These are phyloP conservation scores for Colletotrichum somersetense DNA, from an alignment of 2,329 filamentous ascomycete genomes.

Conservation along the genomic window DNA sequence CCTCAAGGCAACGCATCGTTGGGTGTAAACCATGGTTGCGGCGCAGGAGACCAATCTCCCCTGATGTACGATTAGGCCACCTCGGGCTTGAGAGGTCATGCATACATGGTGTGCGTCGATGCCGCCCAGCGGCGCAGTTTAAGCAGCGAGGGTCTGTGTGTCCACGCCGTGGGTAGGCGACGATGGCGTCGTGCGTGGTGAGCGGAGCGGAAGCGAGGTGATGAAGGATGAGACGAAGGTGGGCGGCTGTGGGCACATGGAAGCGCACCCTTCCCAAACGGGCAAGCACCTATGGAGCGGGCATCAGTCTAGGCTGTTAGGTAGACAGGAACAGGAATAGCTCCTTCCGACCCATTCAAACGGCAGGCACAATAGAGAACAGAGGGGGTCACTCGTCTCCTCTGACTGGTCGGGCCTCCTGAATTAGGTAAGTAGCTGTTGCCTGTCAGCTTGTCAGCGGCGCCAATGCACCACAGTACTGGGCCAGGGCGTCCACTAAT, in stretches of 20 bases:
- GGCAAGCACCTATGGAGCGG: constrained; percentile 19
- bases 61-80: not conserved
- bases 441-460: constrained; percentile 33
- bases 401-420: constrained; percentile 23
- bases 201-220: constrained; percentile 3
- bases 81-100: not conserved
- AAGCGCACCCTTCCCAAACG: constrained; percentile 5
- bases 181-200: constrained; percentile 32
- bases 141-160: constrained; percentile 15
- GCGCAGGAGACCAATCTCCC: constrained; percentile 33
- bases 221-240: constrained; percentile 14
- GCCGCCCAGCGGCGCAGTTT: constrained; percentile 8
- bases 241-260: constrained; percentile 17
- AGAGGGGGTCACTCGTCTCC: constrained; percentile 5
- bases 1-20: constrained; percentile 7
- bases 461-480: constrained; percentile 21
- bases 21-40: constrained; percentile 14
- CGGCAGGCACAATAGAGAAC: constrained; percentile 25
- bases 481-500: not conserved
- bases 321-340: constrained; percentile 34
- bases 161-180: not conserved
- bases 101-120: constrained; percentile 1
- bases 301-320: not conserved
- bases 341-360: not conserved
- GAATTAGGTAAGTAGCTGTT: not conserved